Conservation (phyloP, 345 rosid genomes). For the Pistacia atlantica region DNA sequence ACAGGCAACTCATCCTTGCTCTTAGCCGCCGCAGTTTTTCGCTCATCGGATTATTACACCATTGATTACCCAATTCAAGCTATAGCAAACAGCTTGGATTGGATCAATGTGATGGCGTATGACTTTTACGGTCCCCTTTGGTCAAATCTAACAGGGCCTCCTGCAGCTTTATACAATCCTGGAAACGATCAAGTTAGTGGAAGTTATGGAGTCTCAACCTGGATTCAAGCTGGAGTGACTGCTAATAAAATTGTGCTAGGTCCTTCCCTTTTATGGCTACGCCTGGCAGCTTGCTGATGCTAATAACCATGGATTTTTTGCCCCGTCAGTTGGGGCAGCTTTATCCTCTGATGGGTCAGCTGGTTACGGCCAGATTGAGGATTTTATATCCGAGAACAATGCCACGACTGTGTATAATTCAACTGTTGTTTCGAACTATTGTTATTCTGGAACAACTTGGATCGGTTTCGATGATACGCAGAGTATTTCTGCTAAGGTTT, state of each 20-base stretch:
- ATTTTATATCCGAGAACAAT: conserved; percentile 23
- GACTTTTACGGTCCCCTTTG: conserved; percentile 61
- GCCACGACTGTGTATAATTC: conserved; percentile 30
- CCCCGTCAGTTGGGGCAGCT: conserved; percentile 23
- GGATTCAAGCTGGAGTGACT: conserved; percentile 34
- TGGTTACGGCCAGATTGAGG: conserved; percentile 16
- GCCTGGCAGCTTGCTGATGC: conserved; percentile 37
- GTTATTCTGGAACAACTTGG: conserved; percentile 36
- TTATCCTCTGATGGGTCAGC: conserved; percentile 15
- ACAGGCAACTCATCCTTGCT: conserved; percentile 36
- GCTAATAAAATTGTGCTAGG: conserved; percentile 29
- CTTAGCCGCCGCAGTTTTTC: conserved; percentile 56
- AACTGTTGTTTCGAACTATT: conserved; percentile 30
- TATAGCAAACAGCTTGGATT: conserved; percentile 21
- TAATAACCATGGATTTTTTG: conserved; percentile 25
- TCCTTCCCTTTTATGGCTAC: conserved; percentile 35
- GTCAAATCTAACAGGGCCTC: conserved; percentile 54
- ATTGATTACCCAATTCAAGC: conserved; percentile 43
- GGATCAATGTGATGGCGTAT: conserved; percentile 43
- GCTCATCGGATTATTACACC: conserved; percentile 24
- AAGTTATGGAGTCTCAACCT: conserved; percentile 32
- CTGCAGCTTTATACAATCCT: conserved; percentile 40
- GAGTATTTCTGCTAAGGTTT: conserved; percentile 28
- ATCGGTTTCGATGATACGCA: conserved; percentile 36
- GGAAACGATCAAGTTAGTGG: conserved; percentile 30